Evolutionary conservation across 139 green algal species (phyloP), one percentile per base, ranked within the genome.

Genomic region (Chlamydomonas sphaeroides): DNA sequence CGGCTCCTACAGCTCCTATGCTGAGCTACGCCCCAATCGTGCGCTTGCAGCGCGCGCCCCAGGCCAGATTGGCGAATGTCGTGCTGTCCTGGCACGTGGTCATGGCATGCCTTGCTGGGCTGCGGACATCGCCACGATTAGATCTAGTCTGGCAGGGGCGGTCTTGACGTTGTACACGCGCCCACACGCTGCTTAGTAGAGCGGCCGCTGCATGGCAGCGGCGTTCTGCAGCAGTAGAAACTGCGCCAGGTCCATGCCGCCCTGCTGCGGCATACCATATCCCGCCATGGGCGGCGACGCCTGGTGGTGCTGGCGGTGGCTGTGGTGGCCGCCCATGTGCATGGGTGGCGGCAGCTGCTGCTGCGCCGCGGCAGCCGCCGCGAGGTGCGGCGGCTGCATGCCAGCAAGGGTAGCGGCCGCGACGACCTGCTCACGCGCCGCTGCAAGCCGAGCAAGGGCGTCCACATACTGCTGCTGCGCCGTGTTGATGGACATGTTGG

Each of bases 401-500:
- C 59, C 67, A 51, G 17, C 72, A 38, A n/a, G 36, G 5, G 75
- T 36, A 8, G 74, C 74, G 15, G 74, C 74, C 6, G 74, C 74
- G 59, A 61, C 39, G 30, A 80, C 74, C 33, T 80, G 74, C 17
- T 80, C 74, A 3, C 74, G 59, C 25, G 75, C 75, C 8, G 62
- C 62, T 26, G 62, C 61, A 33, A 82, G 41, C 62, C 65, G 63
- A 0, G 61, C 42, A 32, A 82, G 42, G 0, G 75, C 75, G 21
- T 82, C 75, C 41, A 72, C 32, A 33, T 73, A 73, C 75, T 82
- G 75, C 75, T 73, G 75, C 45, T 82, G 75, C 32, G 62, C 61
- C 35, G 30, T 66, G 59, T 39, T 68, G 53, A 70, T 70, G 30
- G 45, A 14, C 56, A n/a, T 26, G 18, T 6, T 25, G 25, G 32